phyloP scores from a whole-genome alignment of 2,329 filamentous ascomycete species.

The Aspergillus sojae region DNA sequence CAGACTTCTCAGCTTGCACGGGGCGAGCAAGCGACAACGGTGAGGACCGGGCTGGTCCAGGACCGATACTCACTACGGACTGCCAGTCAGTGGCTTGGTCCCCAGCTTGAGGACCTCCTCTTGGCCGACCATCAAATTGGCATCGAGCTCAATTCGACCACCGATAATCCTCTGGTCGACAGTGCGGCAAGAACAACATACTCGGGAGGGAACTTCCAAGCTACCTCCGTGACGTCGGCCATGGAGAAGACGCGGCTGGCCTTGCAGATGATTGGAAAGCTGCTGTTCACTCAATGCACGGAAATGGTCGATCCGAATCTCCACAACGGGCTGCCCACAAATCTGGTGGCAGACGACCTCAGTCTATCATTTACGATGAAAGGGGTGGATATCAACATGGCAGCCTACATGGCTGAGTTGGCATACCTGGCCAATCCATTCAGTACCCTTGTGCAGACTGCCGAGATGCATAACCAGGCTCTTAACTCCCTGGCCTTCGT shows the following conservation, averaged over 20 bases:
- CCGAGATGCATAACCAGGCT: slow-evolving; percentile 68
- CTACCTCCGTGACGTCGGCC: slow-evolving; percentile 61
- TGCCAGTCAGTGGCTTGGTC: slow-evolving; percentile 68
- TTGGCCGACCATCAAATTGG: slow-evolving; percentile 60
- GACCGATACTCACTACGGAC: slow-evolving; percentile 67
- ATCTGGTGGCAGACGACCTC: slow-evolving; percentile 62
- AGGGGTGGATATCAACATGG: slow-evolving; percentile 66
- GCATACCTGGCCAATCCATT: slow-evolving; percentile 64
- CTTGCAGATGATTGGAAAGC: slow-evolving; percentile 57
- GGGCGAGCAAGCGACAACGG: slow-evolving; percentile 2
- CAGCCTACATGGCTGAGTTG: slow-evolving; percentile 64
- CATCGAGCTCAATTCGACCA: slow-evolving; percentile 66
- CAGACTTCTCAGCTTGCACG: slow-evolving; percentile 49
- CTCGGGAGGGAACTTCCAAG: slow-evolving; percentile 70
- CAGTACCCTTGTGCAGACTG: slow-evolving; percentile 62
- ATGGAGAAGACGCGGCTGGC: slow-evolving; percentile 61
- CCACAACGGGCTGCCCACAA: slow-evolving; percentile 63
- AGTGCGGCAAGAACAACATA: slow-evolving; percentile 44
- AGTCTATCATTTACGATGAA: slow-evolving; percentile 62
- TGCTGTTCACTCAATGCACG: slow-evolving; percentile 63
- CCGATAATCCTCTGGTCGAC: slow-evolving; percentile 66
- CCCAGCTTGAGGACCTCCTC: slow-evolving; percentile 63
- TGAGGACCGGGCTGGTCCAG: slow-evolving; percentile 51
- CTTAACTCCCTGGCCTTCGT: slow-evolving; percentile 67
- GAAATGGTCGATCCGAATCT: slow-evolving; percentile 63